Evolutionary conservation across 306 rosid genomes (phyloP).

Genomic region (Ammopiptanthus mongolicus): DNA sequence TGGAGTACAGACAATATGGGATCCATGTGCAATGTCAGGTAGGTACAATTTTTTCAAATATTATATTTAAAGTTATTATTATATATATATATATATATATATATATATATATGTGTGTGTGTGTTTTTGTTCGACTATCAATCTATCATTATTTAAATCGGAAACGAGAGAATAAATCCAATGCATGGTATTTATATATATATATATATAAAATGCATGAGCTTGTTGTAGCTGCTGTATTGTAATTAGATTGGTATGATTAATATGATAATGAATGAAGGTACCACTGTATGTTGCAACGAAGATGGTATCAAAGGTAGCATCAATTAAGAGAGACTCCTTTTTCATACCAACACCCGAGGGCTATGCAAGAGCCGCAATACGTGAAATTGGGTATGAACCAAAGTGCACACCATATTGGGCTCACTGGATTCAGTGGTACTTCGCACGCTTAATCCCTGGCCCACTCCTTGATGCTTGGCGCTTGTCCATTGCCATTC

Average conservation of each 20-base stretch:
- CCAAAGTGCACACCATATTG: constrained; percentile 62
- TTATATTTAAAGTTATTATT: too few species aligned
- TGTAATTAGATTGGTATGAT: not conserved
- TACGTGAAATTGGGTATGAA: constrained; percentile 46
- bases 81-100: too few species aligned
- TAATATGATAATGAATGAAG: constrained; percentile 21
- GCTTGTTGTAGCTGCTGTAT: not conserved
- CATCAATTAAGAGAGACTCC: constrained; percentile 36
- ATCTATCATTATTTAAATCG: not conserved
- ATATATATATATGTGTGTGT: too few species aligned
- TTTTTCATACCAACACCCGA: constrained; percentile 62
- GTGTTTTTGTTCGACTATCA: too few species aligned
- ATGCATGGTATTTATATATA: not conserved
- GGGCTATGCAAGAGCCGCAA: constrained; percentile 53
- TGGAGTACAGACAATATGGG: constrained; percentile 48
- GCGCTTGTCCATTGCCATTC: constrained; percentile 64
- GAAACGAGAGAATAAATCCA: not conserved
- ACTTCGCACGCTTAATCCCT: constrained; percentile 36
- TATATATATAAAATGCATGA: not conserved
- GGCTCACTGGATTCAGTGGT: constrained; percentile 67
- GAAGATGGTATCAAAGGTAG: constrained; percentile 48
- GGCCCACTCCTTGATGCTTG: constrained; percentile 50
- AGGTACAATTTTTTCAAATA: not conserved
- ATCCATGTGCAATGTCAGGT: constrained; percentile 91
- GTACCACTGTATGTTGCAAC: constrained; percentile 78